Percentiles rank a stretch among this genome's conserved stretches.
These are phyloP conservation scores for Myriangium duriaei DNA, from an alignment of 2,329 filamentous ascomycete species.

Conservation along the genomic window DNA sequence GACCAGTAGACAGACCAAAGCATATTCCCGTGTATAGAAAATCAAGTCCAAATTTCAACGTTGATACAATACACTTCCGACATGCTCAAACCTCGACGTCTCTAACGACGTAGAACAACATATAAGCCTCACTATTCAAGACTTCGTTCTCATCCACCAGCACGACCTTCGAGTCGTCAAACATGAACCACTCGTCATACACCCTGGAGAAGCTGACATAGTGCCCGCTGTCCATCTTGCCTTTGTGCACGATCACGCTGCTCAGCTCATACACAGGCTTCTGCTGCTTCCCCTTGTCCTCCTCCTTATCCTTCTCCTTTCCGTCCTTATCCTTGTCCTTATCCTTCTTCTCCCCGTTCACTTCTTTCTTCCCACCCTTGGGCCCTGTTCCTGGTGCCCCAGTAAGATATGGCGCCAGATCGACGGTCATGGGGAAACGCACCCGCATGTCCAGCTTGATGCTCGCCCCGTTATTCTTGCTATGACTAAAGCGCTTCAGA, in stretches of 20 bases:
- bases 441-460: constrained; percentile 81
- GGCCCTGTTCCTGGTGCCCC: constrained; percentile 22
- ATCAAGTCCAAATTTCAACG: background rate
- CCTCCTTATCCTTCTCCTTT: constrained; percentile 33
- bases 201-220: constrained; percentile 83
- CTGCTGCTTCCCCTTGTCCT: constrained; percentile 12
- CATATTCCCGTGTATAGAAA: constrained; percentile 6
- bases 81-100: constrained; percentile 13
- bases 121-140: constrained; percentile 71
- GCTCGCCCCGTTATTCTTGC: constrained; percentile 54
- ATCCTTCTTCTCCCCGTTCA: constrained; percentile 24
- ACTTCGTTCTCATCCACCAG: constrained; percentile 75
- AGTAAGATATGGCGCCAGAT: constrained; percentile 83
- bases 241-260: constrained; percentile 84
- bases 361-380: constrained; percentile 7
- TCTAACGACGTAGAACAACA: constrained; percentile 60
- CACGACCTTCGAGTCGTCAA: constrained; percentile 90
- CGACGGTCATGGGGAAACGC: constrained; percentile 72
- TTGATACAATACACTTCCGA: too few species aligned
- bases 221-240: constrained; percentile 83
- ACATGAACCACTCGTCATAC: constrained; percentile 82
- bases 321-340: constrained; percentile 31
- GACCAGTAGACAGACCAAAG: constrained; percentile 50
- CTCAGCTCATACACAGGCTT: constrained; percentile 75
- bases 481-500: constrained; percentile 48